Percentiles rank a stretch among this genome's conserved stretches.
Conservation (phyloP, 331 rosid species). For the Malus hybrid region DNA sequence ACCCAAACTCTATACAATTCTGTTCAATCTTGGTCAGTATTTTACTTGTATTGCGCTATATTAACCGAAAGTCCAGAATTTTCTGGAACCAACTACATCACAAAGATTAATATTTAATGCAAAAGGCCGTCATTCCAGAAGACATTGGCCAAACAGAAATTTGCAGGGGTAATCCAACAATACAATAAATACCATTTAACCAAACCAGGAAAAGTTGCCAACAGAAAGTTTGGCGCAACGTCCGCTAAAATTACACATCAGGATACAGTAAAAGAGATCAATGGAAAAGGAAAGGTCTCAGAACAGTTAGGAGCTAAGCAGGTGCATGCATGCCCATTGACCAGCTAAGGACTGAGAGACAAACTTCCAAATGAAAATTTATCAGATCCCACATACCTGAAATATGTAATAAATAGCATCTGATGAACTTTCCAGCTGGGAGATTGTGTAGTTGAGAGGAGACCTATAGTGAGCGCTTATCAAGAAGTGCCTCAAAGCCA, state of each 20-base stretch:
- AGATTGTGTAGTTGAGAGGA: constrained; percentile 72
- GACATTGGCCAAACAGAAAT: not conserved
- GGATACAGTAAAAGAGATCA: not conserved
- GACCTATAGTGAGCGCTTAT: constrained; percentile 78
- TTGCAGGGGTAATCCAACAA: not conserved
- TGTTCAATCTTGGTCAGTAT: not conserved
- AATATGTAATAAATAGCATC: constrained; percentile 75
- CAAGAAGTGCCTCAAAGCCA: constrained; percentile 84
- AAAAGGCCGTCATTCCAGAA: not conserved
- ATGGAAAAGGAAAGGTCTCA: not conserved
- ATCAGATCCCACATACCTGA: constrained; percentile 40
- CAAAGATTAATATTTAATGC: not conserved
- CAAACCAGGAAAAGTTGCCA: not conserved
- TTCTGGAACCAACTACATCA: not conserved
- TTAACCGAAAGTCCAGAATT: not conserved
- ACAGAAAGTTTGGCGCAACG: not conserved
- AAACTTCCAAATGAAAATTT: not conserved
- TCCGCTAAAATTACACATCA: not conserved
- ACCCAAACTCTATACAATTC: not conserved
- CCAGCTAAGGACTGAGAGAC: not conserved
- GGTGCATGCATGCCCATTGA: not conserved
- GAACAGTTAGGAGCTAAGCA: not conserved
- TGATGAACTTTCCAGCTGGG: constrained; percentile 74
- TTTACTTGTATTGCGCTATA: not conserved
- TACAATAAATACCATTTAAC: not conserved